These are phyloP conservation scores for Cucurbita pepo DNA, from an alignment of 306 rosid genomes.

Conservation along the genomic window DNA sequence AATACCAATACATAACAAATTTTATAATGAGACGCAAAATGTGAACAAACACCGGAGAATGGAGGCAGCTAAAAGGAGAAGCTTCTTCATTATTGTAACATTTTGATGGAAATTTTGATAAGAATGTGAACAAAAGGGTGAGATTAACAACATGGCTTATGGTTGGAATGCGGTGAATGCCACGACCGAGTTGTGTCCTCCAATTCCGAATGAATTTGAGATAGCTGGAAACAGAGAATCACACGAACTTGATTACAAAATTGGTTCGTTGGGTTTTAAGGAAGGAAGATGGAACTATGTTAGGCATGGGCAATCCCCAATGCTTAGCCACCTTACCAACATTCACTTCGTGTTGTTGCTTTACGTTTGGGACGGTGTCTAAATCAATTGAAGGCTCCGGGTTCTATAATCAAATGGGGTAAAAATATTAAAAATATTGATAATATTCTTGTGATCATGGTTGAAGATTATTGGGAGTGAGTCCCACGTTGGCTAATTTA, in stretches of 20 bases:
- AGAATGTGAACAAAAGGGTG: background rate
- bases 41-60: too few relatives aligned
- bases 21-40: too few relatives aligned
- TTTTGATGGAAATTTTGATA: background rate
- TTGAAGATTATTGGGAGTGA: too few relatives aligned
- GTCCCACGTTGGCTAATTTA: too few relatives aligned
- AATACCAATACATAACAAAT: too few relatives aligned
- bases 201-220: slow-evolving; percentile 91
- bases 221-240: slow-evolving; percentile 34
- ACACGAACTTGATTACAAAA: background rate
- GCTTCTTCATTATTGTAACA: background rate
- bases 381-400: slow-evolving; percentile 90
- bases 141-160: slow-evolving; percentile 23
- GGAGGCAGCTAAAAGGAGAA: background rate
- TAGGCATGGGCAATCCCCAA: background rate
- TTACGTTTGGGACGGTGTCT: slow-evolving; percentile 69
- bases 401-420: slow-evolving; percentile 19
- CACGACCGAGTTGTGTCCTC: slow-evolving; percentile 94
- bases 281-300: background rate
- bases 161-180: slow-evolving; percentile 85
- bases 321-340: slow-evolving; percentile 50
- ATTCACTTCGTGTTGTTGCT: slow-evolving; percentile 77
- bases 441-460: too few relatives aligned
- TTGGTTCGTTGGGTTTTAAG: background rate
- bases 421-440: too few relatives aligned